phyloP scores from a whole-genome alignment of 495 filamentous ascomycete genomes.

The Aspergillus panamensis region DNA sequence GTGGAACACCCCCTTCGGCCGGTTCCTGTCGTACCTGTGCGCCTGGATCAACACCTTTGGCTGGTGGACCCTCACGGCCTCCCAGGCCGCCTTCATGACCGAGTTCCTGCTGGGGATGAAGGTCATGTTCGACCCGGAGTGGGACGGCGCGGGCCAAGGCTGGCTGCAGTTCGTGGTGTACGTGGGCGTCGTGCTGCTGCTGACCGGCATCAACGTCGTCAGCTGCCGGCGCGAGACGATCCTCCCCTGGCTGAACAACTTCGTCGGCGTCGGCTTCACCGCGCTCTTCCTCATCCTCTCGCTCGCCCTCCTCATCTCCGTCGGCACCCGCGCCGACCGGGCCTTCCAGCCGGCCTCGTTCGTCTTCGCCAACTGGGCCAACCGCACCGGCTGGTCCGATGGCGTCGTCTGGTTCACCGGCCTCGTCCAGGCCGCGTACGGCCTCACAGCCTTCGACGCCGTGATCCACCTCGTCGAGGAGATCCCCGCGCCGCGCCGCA shows the following conservation, averaged over 20 bases:
- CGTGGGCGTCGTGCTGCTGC: conserved; percentile 34
- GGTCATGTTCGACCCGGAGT: conserved; percentile 38
- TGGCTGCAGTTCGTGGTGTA: conserved; percentile 48
- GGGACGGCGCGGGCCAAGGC: conserved; percentile 36
- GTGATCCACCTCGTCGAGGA: conserved; percentile 60
- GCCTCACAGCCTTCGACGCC: conserved; percentile 60
- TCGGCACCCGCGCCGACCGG: conserved; percentile 36
- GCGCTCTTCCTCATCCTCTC: conserved; percentile 44
- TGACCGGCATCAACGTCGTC: conserved; percentile 44
- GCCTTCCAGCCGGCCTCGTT: conserved; percentile 44
- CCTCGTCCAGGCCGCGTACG: conserved; percentile 58
- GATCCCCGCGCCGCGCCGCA: conserved; percentile 40
- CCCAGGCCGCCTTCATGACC: conserved; percentile 47
- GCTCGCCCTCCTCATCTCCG: conserved; percentile 42
- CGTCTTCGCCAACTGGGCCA: conserved; percentile 56
- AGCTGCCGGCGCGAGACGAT: conserved; percentile 43
- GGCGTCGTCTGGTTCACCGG: conserved; percentile 63
- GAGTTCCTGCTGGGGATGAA: conserved; percentile 47
- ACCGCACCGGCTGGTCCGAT: conserved; percentile 60
- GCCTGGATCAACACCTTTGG: conserved; percentile 50
- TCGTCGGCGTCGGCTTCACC: conserved; percentile 46
- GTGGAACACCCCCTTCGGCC: conserved; percentile 32
- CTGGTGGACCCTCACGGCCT: conserved; percentile 47
- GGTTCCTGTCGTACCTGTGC: conserved; percentile 44
- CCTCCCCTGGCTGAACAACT: conserved; percentile 47